Percentiles rank a stretch among this genome's conserved stretches.
Evolutionary conservation across 2,329 filamentous ascomycete genomes (phyloP).

Genomic region (Domatiomyces globalis): DNA sequence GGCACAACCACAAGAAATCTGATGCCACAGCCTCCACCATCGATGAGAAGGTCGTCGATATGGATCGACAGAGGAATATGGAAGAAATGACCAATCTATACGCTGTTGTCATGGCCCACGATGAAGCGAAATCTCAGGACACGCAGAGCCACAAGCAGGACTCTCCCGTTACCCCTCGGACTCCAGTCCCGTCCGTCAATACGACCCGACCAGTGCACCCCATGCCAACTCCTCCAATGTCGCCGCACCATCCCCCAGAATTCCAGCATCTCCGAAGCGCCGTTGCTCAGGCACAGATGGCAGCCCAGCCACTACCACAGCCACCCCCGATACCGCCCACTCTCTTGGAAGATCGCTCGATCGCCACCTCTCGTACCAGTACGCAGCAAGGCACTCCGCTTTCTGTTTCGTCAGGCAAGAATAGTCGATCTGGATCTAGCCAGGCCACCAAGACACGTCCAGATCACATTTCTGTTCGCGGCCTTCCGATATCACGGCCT

Average conservation of each 20-base stretch:
- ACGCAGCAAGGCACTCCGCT: constrained; percentile 26
- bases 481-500: constrained; percentile 45
- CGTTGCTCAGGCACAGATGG: constrained; percentile 2
- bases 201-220: not conserved
- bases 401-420: constrained; percentile 29
- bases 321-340: constrained; percentile 8
- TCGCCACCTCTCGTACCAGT: constrained; percentile 17
- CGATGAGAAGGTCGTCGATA: constrained; percentile 60
- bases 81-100: constrained; percentile 82
- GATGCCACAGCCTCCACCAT: constrained; percentile 54
- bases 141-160: constrained; percentile 11
- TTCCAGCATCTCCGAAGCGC: constrained; percentile 20
- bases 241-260: constrained; percentile 19
- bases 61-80: constrained; percentile 61
- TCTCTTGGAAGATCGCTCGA: constrained; percentile 5
- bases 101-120: constrained; percentile 80
- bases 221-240: constrained; percentile 5
- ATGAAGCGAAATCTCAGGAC: constrained; percentile 36
- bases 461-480: constrained; percentile 32
- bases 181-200: constrained; percentile 6
- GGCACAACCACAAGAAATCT: constrained; percentile 26
- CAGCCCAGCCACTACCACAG: not conserved
- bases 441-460: constrained; percentile 32
- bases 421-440: constrained; percentile 26
- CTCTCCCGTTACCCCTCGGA: constrained; percentile 5